A percentile compares a stretch with the other conserved stretches of the same genome.
These are phyloP conservation scores for Starmerella floris DNA, from an alignment of 805 yeast species.

Conservation along the genomic window DNA sequence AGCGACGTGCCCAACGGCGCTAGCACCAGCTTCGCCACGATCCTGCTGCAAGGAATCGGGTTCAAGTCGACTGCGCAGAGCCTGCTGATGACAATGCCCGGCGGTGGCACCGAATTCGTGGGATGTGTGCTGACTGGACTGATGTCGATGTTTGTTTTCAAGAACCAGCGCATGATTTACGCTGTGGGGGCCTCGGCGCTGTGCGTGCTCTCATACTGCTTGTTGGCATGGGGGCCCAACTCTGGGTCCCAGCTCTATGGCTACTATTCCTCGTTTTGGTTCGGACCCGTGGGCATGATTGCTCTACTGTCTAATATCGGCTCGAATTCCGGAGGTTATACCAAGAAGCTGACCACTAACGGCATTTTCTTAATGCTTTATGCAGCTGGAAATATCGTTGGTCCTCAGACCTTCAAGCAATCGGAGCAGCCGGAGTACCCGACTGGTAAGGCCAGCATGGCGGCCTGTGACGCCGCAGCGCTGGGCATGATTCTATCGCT, in stretches of 20 bases:
- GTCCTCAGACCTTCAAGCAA: constrained; percentile 49
- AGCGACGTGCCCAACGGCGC: constrained; percentile 45
- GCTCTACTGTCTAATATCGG: constrained; percentile 25
- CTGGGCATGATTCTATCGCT: constrained; percentile 23
- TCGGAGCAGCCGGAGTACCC: constrained; percentile 46
- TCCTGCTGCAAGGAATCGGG: constrained; percentile 35
- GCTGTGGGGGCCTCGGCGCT: constrained; percentile 7
- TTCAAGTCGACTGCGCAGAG: constrained; percentile 29
- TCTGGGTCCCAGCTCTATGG: constrained; percentile 15
- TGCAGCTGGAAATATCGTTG: constrained; percentile 43
- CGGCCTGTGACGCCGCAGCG: constrained; percentile 36
- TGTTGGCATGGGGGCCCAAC: constrained; percentile 21
- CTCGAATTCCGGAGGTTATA: constrained; percentile 43
- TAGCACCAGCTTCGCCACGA: constrained; percentile 36
- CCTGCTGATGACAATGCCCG: constrained; percentile 32
- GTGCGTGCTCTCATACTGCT: constrained; percentile 9
- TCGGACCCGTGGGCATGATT: constrained; percentile 8
- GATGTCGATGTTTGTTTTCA: constrained; percentile 3
- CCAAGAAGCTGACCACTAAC: constrained; percentile 40
- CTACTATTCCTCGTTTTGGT: constrained; percentile 9
- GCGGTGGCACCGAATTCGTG: constrained; percentile 34
- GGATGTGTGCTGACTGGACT: constrained; percentile 12
- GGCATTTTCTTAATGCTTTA: constrained; percentile 37
- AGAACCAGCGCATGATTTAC: constrained; percentile 10
- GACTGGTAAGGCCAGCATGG: constrained; percentile 47